A percentile compares a stretch with the other conserved stretches of the same genome.
These are phyloP conservation scores for Candida boleticola DNA, from an alignment of 805 yeast species.

Conservation along the genomic window DNA sequence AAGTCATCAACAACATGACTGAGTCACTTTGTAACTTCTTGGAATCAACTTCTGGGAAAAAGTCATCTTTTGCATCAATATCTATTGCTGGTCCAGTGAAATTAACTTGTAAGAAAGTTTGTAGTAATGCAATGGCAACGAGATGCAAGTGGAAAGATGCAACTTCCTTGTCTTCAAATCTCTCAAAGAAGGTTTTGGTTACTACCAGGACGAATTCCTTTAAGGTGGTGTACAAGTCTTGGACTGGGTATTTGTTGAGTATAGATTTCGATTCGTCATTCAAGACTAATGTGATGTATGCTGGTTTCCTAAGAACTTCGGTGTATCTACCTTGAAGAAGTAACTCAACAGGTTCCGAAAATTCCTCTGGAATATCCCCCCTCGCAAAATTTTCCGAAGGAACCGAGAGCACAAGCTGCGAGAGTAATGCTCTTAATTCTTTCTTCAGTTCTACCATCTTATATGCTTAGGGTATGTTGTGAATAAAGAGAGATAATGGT, in stretches of 20 bases:
- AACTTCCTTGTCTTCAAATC: slow-evolving; percentile 10
- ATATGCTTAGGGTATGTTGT: background rate
- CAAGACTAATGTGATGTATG: slow-evolving; percentile 17
- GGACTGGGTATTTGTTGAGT: slow-evolving; percentile 20
- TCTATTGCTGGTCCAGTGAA: slow-evolving; percentile 77
- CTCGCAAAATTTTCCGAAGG: slow-evolving; percentile 8
- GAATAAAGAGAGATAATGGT: background rate
- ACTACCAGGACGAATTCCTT: slow-evolving; percentile 8
- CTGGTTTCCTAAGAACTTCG: slow-evolving; percentile 19
- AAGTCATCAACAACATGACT: slow-evolving; percentile 44
- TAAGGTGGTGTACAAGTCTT: slow-evolving; percentile 18
- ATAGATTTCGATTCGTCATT: slow-evolving; percentile 11
- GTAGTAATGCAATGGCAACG: slow-evolving; percentile 61
- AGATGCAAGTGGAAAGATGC: slow-evolving; percentile 25
- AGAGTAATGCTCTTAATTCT: slow-evolving; percentile 8
- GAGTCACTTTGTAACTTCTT: slow-evolving; percentile 25
- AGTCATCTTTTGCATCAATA: slow-evolving; percentile 27
- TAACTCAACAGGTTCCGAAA: slow-evolving; percentile 13
- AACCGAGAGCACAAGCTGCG: slow-evolving; percentile 10
- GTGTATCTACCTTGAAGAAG: slow-evolving; percentile 26
- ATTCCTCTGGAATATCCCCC: slow-evolving; percentile 4
- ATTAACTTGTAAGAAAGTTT: slow-evolving; percentile 70
- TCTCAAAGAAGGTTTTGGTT: slow-evolving; percentile 8
- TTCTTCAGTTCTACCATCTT: background rate
- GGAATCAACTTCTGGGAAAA: slow-evolving; percentile 23